Evolutionary conservation across 352 stramenopile genomes (phyloP).

Genomic region (Globisporangium okanoganense): DNA sequence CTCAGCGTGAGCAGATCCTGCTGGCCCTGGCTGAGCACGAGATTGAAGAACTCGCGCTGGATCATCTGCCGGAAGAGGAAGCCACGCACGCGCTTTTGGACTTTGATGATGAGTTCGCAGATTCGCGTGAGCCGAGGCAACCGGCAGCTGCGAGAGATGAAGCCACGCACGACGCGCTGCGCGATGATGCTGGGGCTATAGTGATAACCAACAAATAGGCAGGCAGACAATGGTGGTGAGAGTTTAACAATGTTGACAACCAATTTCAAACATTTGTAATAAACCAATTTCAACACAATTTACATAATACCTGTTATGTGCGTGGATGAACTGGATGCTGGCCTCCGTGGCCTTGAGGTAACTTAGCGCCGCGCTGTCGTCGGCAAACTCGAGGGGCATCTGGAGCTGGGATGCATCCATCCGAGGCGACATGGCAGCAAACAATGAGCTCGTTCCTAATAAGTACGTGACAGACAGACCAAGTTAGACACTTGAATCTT

Average conservation of each 20-base stretch:
- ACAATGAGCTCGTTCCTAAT: slow-evolving; percentile 10
- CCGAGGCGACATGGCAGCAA: not conserved
- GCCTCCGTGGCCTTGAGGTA: slow-evolving; percentile 33
- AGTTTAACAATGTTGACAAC: not conserved
- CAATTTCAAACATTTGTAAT: not conserved
- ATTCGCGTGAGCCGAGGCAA: slow-evolving; percentile 43
- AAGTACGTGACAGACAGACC: not conserved
- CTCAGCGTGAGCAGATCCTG: slow-evolving; percentile 42
- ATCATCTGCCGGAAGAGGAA: slow-evolving; percentile 58
- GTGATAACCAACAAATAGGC: not conserved
- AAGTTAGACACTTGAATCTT: not conserved
- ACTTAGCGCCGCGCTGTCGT: slow-evolving; percentile 30
- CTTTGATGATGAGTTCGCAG: slow-evolving; percentile 40
- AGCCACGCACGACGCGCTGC: slow-evolving; percentile 44
- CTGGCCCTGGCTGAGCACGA: slow-evolving; percentile 42
- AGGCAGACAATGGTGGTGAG: not conserved
- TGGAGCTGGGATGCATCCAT: slow-evolving; percentile 25
- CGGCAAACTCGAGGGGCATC: slow-evolving; percentile 46
- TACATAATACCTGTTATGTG: slow-evolving; percentile 32
- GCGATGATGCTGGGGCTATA: slow-evolving; percentile 27
- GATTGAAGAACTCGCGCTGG: slow-evolving; percentile 37
- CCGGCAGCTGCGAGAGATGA: slow-evolving; percentile 36
- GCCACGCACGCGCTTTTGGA: slow-evolving; percentile 54
- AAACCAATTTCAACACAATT: no score
- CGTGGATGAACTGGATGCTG: slow-evolving; percentile 25